phyloP scores from a whole-genome alignment of 371 early-diverging fungal genomes.

The Funneliformis caledonium region DNA sequence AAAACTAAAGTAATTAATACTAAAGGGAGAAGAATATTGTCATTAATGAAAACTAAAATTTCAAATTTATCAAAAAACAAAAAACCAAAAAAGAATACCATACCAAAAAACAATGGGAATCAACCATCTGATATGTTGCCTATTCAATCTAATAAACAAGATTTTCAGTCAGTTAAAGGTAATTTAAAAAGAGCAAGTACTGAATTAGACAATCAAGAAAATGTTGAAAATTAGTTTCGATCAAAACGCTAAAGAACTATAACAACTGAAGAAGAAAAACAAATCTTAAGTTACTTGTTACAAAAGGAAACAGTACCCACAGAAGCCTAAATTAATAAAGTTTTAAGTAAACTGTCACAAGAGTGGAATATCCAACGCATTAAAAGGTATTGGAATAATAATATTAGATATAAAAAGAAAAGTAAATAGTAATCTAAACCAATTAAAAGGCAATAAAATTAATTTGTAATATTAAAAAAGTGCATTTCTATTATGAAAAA shows the following conservation, averaged over 20 bases:
- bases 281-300: neutral
- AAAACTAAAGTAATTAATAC: neutral
- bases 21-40: neutral
- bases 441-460: too few species aligned
- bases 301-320: neutral
- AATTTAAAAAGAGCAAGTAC: too few species aligned
- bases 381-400: neutral
- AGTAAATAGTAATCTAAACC: neutral
- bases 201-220: neutral
- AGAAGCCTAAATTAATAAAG: neutral
- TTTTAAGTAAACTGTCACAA: neutral
- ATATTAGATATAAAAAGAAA: slow-evolving; percentile 2
- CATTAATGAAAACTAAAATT: neutral
- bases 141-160: neutral
- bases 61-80: neutral
- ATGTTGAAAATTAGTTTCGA: neutral
- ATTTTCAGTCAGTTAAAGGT: neutral
- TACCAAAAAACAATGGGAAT: too few species aligned
- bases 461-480: too few species aligned
- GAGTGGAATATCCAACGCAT: neutral
- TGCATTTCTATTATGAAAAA: too few species aligned
- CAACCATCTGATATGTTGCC: neutral
- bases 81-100: too few species aligned
- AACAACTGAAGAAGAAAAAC: too few species aligned
- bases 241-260: neutral